Base-by-base conservation (phyloP, 2,329 filamentous ascomycete genomes). In the Penicillium capsulatum region DNA sequence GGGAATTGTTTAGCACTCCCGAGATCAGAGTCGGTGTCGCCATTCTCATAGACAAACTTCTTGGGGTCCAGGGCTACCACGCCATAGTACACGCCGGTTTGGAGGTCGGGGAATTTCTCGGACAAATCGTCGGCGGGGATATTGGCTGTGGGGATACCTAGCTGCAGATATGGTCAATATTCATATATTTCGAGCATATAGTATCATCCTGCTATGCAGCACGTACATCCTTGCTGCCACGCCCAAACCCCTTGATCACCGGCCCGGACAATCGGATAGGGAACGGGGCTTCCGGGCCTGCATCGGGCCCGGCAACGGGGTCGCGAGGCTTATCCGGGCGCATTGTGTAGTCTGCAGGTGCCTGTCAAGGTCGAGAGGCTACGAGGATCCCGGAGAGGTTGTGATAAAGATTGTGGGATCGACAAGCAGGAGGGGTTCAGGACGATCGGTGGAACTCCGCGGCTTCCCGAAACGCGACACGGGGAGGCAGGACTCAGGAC, bases 61-160 rank as follows among this genome's bases (percentile, higher is more conserved):
- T 56, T 48, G 1, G 65, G 74, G 45, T 78, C 73, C 20, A 97
- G 77, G 0, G 85, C 80, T 3, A 88, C 88, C 73, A 86, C 95
- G 58, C 92, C 92, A 62, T 90, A 97, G 75, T 97, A 97, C 48
- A 97, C 86, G 50, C 92, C 92, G 1, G 82, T 86, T 42, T 79
- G 72, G 38, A 86, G 73, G 51, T 76, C 70, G 68, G 68, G 68
- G 40, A 70, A 59, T 15, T 51, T 47, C 7, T 61, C 83, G 55
- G 81, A 81, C 31, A 97, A 80, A 17, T 77, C 77, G 10, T 75
- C 73, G 44, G 82, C 68, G 7, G 81, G 81, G 57, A 84, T 83
- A 72, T 97, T 98, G 61, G 92, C 92, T 2, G 92, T 97, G 2
- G 92, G 92, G 63, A 97, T 96, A 54, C 91, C 91, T 61, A 97